Evolutionary conservation across 2,329 filamentous ascomycete species (phyloP), one percentile per base, ranked within the genome.

Genomic region (Penicillium sclerotigenum): DNA sequence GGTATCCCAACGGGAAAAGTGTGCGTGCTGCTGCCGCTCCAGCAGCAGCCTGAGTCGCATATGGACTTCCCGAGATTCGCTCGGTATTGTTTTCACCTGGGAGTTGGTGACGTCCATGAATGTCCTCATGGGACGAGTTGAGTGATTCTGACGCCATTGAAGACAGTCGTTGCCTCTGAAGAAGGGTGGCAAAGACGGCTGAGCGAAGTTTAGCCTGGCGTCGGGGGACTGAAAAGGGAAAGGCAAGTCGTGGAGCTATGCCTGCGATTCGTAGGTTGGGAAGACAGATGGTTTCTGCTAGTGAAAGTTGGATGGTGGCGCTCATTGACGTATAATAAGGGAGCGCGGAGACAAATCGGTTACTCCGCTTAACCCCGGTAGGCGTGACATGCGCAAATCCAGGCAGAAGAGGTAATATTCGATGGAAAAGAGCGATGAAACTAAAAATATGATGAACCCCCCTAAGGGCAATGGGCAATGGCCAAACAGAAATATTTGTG

Each of bases 1-100:
- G 94, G 77, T 96, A 96, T 47, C 91, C 87, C 22, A 97, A 77
- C 2, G 94, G 92, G 64, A 99, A 97, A 73, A 75, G 66, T 28
- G 69, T 65, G 48, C 67, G 66, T 13, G 74, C 65, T 1, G 66
- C 67, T 16, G 67, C 66, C 22, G 60, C 71, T 37, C 63, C 64
- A 43, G 64, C 59, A 47, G 61, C 68, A 52, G 66, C 71, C 52
- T 70, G 65, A 29, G 65, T 64, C n/a, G 71, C 67, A 60, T 73
- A 65, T n/a, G 72, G 69, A 20, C 61, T 65, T 11, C 58, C 58
- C 10, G 20, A 10, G 2, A 33, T 29, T 9, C 29, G 66, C 58
- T 43, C 56, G 61, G 18, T 43, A 34, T 14, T 65, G 57, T 20
- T 50, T 31, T 60, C 47, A 47, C 53, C 48, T 9, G 68, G 55